These are phyloP conservation scores for Amanita subjunquillea DNA, from an alignment of 768 basidiomycete genomes.

Conservation along the genomic window DNA sequence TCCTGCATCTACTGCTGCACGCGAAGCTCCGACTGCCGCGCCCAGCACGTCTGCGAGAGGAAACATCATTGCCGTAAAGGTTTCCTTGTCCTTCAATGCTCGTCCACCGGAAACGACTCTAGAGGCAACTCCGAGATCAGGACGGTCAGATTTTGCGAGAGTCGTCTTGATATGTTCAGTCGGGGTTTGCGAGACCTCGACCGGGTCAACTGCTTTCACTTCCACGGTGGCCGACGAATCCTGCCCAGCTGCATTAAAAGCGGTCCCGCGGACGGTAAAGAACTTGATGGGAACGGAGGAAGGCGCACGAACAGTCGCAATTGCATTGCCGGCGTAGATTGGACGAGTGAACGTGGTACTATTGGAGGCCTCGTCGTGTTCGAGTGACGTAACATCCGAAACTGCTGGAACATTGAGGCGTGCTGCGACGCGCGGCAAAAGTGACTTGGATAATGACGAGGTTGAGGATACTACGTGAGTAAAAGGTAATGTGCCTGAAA, in stretches of 20 bases:
- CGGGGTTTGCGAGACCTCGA: constrained; percentile 45
- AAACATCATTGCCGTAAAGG: constrained; percentile 77
- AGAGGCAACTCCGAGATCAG: constrained; percentile 80
- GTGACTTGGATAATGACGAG: constrained; percentile 84
- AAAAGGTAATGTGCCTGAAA: constrained; percentile 53
- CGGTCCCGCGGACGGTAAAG: constrained; percentile 89
- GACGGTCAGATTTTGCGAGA: constrained; percentile 83
- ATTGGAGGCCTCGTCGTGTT: constrained; percentile 59
- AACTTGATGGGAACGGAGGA: constrained; percentile 79
- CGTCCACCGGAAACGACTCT: constrained; percentile 93
- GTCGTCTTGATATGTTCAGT: constrained; percentile 64
- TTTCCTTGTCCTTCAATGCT: constrained; percentile 89
- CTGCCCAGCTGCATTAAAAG: constrained; percentile 64
- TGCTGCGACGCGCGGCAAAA: constrained; percentile 89
- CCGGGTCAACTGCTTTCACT: constrained; percentile 51
- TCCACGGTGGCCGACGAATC: constrained; percentile 41
- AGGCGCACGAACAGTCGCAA: constrained; percentile 78
- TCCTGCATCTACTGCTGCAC: constrained; percentile 96
- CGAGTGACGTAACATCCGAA: constrained; percentile 81
- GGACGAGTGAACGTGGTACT: constrained; percentile 84
- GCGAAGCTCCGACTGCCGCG: constrained; percentile 95
- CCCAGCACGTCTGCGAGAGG: constrained; percentile 90
- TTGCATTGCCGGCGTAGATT: constrained; percentile 97
- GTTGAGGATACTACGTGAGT: constrained; percentile 92
- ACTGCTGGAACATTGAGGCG: constrained; percentile 82